A percentile compares a stretch with the other conserved stretches of the same genome.
These are phyloP conservation scores for Fimicolochytrium jonesii DNA, from an alignment of 192 early-diverging fungal species.

Conservation along the genomic window DNA sequence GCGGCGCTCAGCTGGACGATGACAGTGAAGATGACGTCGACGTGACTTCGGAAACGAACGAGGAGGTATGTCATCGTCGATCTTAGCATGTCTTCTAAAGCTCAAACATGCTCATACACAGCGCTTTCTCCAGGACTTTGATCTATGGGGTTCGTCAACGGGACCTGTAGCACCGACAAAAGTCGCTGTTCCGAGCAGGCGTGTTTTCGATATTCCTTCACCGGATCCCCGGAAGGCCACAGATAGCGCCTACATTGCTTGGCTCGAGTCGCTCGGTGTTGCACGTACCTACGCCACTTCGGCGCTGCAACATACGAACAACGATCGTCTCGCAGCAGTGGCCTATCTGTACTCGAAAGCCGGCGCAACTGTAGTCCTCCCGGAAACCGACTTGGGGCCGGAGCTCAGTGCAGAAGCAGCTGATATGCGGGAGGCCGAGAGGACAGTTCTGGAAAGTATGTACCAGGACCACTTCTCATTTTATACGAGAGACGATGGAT, in stretches of 20 bases:
- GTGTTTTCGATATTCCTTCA: neutral
- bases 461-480: constrained; percentile 2
- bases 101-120: neutral
- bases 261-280: constrained; percentile 14
- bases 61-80: neutral
- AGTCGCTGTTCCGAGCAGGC: neutral
- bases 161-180: too few relatives aligned
- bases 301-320: neutral
- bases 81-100: neutral
- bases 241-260: neutral
- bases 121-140: neutral
- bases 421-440: neutral
- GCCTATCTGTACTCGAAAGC: constrained; percentile 83
- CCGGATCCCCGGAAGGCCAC: neutral
- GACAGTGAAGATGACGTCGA: constrained; percentile 7
- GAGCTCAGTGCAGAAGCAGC: too few relatives aligned
- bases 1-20: neutral
- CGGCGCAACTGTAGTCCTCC: constrained; percentile 59
- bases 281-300: neutral
- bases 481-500: constrained; percentile 4
- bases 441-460: neutral
- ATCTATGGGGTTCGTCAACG: neutral
- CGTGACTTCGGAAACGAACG: neutral
- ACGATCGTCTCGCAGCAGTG: constrained; percentile 40
- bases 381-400: too few relatives aligned